phyloP scores from a whole-genome alignment of 495 filamentous ascomycete genomes.

The Penicillium manginii region DNA sequence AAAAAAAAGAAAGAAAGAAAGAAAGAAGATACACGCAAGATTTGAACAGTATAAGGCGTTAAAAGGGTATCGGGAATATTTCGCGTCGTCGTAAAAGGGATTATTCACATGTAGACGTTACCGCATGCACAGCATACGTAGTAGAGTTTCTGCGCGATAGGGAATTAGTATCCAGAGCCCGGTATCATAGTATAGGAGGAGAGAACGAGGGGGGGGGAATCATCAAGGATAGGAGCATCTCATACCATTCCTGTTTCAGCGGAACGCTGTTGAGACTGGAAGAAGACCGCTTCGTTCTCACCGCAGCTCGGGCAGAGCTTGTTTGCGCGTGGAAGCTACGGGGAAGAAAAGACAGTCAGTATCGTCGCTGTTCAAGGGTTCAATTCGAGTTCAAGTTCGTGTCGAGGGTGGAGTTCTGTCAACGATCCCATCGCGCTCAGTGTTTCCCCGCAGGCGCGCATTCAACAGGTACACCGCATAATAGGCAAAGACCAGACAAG shows the following conservation, averaged over 20 bases:
- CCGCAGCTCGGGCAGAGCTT: slow-evolving; percentile 82
- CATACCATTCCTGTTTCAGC: slow-evolving; percentile 96
- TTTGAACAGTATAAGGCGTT: not conserved
- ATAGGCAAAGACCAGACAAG: slow-evolving; percentile 49
- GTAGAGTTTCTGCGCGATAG: slow-evolving; percentile 85
- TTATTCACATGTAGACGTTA: slow-evolving; percentile 72
- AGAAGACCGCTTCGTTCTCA: slow-evolving; percentile 90
- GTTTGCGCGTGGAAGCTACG: slow-evolving; percentile 83
- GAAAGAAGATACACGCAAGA: slow-evolving; percentile 5
- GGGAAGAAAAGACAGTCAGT: slow-evolving; percentile 51
- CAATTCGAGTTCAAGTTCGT: slow-evolving; percentile 5
- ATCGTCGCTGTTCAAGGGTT: slow-evolving; percentile 3
- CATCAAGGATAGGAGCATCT: no score
- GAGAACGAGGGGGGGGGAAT: no score
- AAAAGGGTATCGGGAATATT: slow-evolving; percentile 42
- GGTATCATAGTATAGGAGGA: no score
- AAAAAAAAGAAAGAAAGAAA: slow-evolving; percentile 21
- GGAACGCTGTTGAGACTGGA: slow-evolving; percentile 96
- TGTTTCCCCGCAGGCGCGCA: slow-evolving; percentile 49
- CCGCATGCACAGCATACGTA: slow-evolving; percentile 94
- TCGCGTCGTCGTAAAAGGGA: slow-evolving; percentile 25
- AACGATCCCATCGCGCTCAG: not conserved
- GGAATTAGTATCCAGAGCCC: no score
- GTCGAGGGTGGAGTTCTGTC: not conserved
- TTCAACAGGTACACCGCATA: slow-evolving; percentile 55